These are phyloP conservation scores for Sphaceloma murrayae DNA, from an alignment of 2,329 filamentous ascomycete genomes.

Conservation along the genomic window DNA sequence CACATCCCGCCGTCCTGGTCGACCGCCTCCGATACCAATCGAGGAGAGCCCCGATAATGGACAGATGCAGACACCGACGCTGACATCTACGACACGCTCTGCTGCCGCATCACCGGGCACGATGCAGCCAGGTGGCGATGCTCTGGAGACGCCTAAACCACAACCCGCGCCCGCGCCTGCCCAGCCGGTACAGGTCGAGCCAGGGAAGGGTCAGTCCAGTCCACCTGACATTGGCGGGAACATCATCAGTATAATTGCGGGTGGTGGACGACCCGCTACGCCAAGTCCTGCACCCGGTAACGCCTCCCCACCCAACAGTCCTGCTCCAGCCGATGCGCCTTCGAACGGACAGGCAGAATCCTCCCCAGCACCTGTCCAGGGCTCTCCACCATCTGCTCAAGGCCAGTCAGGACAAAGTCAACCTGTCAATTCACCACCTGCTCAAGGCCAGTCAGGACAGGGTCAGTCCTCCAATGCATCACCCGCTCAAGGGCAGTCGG, in stretches of 20 bases:
- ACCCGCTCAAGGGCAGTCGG: background rate
- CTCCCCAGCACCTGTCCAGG: background rate
- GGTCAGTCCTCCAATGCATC: background rate
- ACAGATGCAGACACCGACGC: slow-evolving; percentile 38
- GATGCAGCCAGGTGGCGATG: background rate
- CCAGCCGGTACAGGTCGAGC: background rate
- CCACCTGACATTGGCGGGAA: slow-evolving; percentile 1
- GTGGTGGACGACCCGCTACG: slow-evolving; percentile 3
- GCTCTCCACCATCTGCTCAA: too few species aligned
- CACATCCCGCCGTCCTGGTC: slow-evolving; percentile 47
- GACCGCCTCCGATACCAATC: slow-evolving; percentile 38
- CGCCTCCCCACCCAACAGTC: background rate
- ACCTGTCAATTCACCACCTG: background rate
- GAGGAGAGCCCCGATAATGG: slow-evolving; percentile 47
- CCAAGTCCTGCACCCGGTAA: background rate
- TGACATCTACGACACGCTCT: slow-evolving; percentile 40
- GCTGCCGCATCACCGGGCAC: slow-evolving; percentile 32
- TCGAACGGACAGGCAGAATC: background rate
- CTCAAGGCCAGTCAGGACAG: background rate
- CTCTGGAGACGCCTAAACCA: slow-evolving; percentile 2
- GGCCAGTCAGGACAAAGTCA: background rate
- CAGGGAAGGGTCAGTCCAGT: background rate
- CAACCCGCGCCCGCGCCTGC: slow-evolving; percentile 7
- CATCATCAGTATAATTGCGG: slow-evolving; percentile 8
- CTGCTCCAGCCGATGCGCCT: background rate